Percentiles rank a stretch among this genome's conserved stretches.
Evolutionary conservation across 192 early-diverging fungal species (phyloP).

Genomic region (Coemansia sp.): DNA sequence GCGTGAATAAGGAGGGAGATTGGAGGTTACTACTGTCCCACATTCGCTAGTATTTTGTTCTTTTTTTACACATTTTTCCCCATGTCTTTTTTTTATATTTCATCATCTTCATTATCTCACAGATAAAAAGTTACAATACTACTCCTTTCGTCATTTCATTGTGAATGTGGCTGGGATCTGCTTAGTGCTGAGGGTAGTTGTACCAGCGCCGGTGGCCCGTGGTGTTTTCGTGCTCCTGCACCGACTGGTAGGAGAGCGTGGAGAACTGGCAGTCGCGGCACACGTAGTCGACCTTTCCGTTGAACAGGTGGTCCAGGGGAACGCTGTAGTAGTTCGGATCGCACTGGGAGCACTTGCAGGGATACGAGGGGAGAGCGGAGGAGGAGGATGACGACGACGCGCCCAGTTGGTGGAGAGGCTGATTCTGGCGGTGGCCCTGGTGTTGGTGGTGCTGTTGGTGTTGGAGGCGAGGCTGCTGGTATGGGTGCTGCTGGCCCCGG

Average conservation of each 20-base stretch:
- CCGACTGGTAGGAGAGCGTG: slow-evolving; percentile 26
- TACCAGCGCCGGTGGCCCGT: slow-evolving; percentile 53
- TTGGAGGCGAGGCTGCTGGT: slow-evolving; percentile 18
- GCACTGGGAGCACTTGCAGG: slow-evolving; percentile 54
- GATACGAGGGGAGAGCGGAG: slow-evolving; percentile 5
- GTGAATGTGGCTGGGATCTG: background rate
- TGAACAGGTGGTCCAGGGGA: slow-evolving; percentile 32
- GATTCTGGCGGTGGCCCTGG: slow-evolving; percentile 14
- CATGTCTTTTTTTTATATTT: slow-evolving; percentile 8
- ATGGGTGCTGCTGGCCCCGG: slow-evolving; percentile 13
- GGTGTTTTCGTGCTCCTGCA: slow-evolving; percentile 42
- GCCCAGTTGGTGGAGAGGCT: slow-evolving; percentile 12
- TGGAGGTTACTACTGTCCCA: background rate
- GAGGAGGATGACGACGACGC: background rate
- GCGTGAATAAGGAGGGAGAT: background rate
- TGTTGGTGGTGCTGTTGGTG: slow-evolving; percentile 27
- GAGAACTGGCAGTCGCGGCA: slow-evolving; percentile 51
- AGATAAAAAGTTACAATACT: background rate
- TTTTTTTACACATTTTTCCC: background rate
- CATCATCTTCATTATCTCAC: background rate
- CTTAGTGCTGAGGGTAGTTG: slow-evolving; percentile 45
- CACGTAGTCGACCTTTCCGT: slow-evolving; percentile 42
- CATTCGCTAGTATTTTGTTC: background rate
- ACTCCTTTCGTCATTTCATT: background rate
- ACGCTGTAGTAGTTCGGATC: slow-evolving; percentile 52